Conservation (phyloP, 345 rosid genomes). For the Geranium brycei region DNA sequence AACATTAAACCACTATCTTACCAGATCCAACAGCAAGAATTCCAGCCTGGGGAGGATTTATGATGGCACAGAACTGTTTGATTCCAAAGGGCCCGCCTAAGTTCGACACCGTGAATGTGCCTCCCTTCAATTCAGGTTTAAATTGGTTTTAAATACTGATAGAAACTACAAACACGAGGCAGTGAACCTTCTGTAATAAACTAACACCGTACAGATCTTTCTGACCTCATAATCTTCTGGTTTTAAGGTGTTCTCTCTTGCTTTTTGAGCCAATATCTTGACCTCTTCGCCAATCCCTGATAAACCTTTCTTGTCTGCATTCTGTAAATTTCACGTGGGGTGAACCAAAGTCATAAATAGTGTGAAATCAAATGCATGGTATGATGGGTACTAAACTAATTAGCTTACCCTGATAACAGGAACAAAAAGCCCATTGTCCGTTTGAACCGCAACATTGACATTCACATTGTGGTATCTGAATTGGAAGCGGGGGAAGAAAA, state of each 20-base stretch:
- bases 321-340: conserved; percentile 25
- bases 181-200: background rate
- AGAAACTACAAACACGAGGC: background rate
- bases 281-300: conserved; percentile 73
- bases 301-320: conserved; percentile 91
- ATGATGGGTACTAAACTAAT: background rate
- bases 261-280: conserved; percentile 74
- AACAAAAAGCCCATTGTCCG: conserved; percentile 86
- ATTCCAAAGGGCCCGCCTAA: conserved; percentile 97
- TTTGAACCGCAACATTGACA: conserved; percentile 89
- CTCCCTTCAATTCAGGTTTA: conserved; percentile 48
- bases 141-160: background rate
- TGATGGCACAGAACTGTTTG: conserved; percentile 85
- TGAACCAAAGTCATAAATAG: background rate
- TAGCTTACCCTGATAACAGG: conserved; percentile 81
- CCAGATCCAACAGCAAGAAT: conserved; percentile 92
- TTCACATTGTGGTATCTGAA: conserved; percentile 75
- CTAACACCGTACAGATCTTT: background rate
- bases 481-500: conserved; percentile 5
- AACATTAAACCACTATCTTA: conserved; percentile 17
- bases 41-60: conserved; percentile 93
- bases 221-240: conserved; percentile 93
- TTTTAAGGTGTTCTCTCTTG: conserved; percentile 74
- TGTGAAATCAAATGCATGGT: background rate
- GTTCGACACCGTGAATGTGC: conserved; percentile 89